Conservation (phyloP, 1,139 yeast species). For the Geotrichum bryndzae region DNA sequence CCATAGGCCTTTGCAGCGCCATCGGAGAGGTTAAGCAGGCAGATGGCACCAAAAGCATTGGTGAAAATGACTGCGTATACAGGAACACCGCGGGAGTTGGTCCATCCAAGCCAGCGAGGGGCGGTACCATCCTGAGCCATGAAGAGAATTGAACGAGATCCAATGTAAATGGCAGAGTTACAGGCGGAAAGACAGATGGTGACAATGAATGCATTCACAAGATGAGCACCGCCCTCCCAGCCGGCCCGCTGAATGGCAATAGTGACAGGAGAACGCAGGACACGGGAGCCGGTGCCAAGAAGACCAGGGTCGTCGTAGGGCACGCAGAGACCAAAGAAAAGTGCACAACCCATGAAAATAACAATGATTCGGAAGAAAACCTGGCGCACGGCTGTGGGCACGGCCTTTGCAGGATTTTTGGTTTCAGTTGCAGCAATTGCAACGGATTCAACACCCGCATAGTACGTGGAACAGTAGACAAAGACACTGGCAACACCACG, state of each 20-base stretch:
- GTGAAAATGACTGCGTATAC: slow-evolving; percentile 44
- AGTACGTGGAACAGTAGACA: slow-evolving; percentile 61
- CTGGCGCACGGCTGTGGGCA: slow-evolving; percentile 79
- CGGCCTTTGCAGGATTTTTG: slow-evolving; percentile 70
- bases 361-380: slow-evolving; percentile 75
- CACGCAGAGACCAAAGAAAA: slow-evolving; percentile 77
- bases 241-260: slow-evolving; percentile 66
- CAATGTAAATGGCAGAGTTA: slow-evolving; percentile 66
- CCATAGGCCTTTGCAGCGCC: slow-evolving; percentile 67
- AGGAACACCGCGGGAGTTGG: slow-evolving; percentile 60
- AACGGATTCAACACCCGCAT: slow-evolving; percentile 76
- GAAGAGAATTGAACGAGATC: slow-evolving; percentile 54
- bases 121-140: slow-evolving; percentile 58
- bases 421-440: slow-evolving; percentile 91
- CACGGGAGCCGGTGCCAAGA: slow-evolving; percentile 36
- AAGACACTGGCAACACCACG: slow-evolving; percentile 65
- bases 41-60: slow-evolving; percentile 42
- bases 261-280: slow-evolving; percentile 67
- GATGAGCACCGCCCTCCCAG: slow-evolving; percentile 61
- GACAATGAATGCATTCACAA: slow-evolving; percentile 69
- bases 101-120: slow-evolving; percentile 50
- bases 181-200: slow-evolving; percentile 64
- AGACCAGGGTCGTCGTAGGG: slow-evolving; percentile 63
- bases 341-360: slow-evolving; percentile 71
- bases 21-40: slow-evolving; percentile 60